A percentile compares a stretch with the other conserved stretches of the same genome.
Evolutionary conservation across 495 filamentous ascomycete species (phyloP).

Genomic region (Neurospora sp.): DNA sequence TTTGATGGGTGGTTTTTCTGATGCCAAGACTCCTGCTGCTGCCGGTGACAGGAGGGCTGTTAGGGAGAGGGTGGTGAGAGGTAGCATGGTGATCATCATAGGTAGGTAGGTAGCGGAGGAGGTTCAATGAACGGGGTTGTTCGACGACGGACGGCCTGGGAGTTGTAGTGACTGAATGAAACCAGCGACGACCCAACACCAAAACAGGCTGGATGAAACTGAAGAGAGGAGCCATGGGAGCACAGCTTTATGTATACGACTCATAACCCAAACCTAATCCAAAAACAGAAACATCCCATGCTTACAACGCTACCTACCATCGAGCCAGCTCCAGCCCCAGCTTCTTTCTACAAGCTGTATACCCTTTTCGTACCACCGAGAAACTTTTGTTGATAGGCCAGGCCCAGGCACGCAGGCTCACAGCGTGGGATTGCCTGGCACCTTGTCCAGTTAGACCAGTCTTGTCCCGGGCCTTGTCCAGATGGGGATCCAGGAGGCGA

Average conservation of each 20-base stretch:
- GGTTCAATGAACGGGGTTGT: neutral
- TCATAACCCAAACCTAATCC: neutral
- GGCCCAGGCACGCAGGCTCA: too few species aligned
- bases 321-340: neutral
- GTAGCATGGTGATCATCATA: neutral
- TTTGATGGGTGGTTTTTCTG: neutral
- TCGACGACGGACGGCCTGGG: neutral
- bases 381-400: neutral
- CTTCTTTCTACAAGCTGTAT: neutral
- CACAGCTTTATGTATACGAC: neutral
- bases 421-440: neutral
- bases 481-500: neutral
- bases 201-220: neutral
- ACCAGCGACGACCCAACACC: too few species aligned
- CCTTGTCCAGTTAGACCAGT: neutral
- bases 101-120: neutral
- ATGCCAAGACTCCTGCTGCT: neutral
- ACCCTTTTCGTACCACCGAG: neutral
- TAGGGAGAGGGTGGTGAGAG: neutral
- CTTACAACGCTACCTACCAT: neutral
- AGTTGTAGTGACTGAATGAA: neutral
- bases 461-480: neutral
- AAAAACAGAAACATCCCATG: neutral
- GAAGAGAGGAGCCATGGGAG: neutral
- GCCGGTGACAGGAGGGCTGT: neutral